Conservation (phyloP, 1,284 basidiomycete species). For the Irpex sp. region DNA sequence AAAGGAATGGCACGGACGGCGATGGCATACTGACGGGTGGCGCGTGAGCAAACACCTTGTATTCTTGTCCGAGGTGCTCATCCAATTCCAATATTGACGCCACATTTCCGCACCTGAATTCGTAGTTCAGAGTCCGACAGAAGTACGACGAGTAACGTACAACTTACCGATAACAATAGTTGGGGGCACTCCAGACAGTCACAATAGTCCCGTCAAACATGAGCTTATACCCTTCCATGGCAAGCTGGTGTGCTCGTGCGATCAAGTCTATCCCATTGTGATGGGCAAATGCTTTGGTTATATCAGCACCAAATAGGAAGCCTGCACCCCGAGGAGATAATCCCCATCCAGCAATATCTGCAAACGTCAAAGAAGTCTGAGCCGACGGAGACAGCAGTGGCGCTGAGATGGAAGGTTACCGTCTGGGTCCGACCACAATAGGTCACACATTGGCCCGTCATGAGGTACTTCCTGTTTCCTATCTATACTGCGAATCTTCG, state of each 20-base stretch:
- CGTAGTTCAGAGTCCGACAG: constrained; percentile 12
- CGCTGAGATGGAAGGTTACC: constrained; percentile 41
- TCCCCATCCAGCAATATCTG: constrained; percentile 92
- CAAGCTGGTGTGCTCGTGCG: constrained; percentile 95
- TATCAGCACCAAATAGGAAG: constrained; percentile 92
- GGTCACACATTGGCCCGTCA: constrained; percentile 98
- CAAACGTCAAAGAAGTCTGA: not conserved
- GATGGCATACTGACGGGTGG: constrained; percentile 48
- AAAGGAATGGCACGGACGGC: constrained; percentile 18
- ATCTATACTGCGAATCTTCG: constrained; percentile 91
- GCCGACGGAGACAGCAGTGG: not conserved
- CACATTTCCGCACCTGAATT: constrained; percentile 83
- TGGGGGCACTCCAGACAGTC: constrained; percentile 98
- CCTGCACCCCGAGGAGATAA: constrained; percentile 96
- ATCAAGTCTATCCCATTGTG: constrained; percentile 93
- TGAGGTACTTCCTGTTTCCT: constrained; percentile 99
- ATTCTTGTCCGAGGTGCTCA: constrained; percentile 87
- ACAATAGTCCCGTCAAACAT: constrained; percentile 97
- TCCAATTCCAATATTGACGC: constrained; percentile 92
- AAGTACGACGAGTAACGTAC: not conserved
- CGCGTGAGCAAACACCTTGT: constrained; percentile 86
- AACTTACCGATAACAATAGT: constrained; percentile 93
- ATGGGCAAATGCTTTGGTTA: constrained; percentile 87
- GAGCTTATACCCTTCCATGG: constrained; percentile 98
- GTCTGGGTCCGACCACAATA: constrained; percentile 98